These are phyloP conservation scores for Gliomastix tumulicola DNA, from an alignment of 2,329 filamentous ascomycete species.

Conservation along the genomic window DNA sequence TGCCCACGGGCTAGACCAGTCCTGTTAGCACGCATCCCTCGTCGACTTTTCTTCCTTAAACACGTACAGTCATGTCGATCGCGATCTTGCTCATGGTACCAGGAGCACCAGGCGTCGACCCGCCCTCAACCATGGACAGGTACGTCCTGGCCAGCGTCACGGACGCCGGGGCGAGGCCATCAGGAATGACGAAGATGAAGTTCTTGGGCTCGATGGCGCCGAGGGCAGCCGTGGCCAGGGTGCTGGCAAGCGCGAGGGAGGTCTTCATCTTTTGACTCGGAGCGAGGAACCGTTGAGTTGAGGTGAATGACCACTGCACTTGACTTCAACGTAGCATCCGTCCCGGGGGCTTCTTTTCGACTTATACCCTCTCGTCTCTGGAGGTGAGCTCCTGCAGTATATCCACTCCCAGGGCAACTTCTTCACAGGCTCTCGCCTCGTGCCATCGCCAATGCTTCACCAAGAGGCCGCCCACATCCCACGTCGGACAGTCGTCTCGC, in stretches of 20 bases:
- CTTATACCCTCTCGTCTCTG: no score
- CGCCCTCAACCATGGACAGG: constrained; percentile 5
- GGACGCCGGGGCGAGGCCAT: constrained; percentile 8
- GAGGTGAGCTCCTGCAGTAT: no score
- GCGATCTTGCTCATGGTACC: neutral
- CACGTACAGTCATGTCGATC: neutral
- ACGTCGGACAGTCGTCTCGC: no score
- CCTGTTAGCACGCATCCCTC: no score
- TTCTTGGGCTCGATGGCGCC: constrained; percentile 10
- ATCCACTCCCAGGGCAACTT: no score
- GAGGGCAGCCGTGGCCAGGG: constrained; percentile 5
- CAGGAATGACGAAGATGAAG: constrained; percentile 10
- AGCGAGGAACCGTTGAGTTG: no score
- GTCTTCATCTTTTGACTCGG: no score
- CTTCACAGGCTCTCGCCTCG: no score
- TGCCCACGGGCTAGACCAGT: constrained; percentile 6
- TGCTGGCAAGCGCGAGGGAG: constrained; percentile 5
- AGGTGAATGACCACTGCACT: neutral
- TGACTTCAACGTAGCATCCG: no score
- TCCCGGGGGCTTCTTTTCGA: no score
- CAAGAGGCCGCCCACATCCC: no score
- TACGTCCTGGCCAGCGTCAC: constrained; percentile 6
- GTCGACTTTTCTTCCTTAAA: neutral
- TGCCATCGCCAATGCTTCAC: no score
- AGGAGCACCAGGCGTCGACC: constrained; percentile 3